A percentile compares a stretch with the other conserved stretches of the same genome.
phyloP scores from a whole-genome alignment of 495 filamentous ascomycete genomes.

The Hypoxylon lienhwacheense region DNA sequence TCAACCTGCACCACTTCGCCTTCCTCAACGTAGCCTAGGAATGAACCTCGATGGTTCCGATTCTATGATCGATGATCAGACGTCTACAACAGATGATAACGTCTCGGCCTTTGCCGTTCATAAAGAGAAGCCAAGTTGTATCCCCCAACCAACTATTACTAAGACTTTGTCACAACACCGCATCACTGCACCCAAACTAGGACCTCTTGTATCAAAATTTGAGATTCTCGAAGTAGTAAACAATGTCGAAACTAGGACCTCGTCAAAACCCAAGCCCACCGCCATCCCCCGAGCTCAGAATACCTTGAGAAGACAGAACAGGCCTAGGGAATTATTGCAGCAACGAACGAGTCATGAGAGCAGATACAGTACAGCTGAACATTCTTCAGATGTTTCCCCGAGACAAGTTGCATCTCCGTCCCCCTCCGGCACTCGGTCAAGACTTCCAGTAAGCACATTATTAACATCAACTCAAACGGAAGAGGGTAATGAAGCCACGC shows the following conservation, averaged over 20 bases:
- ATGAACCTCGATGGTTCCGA: conserved; percentile 16
- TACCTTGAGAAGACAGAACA: background rate
- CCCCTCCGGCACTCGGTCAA: background rate
- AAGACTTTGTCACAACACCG: conserved; percentile 18
- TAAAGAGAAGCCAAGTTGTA: background rate
- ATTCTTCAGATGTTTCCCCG: conserved; percentile 4
- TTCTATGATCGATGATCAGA: conserved; percentile 2
- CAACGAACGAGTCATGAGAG: background rate
- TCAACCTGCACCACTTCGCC: conserved; percentile 38
- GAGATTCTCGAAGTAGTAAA: conserved; percentile 44
- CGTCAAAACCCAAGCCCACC: conserved; percentile 9
- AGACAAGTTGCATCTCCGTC: conserved; percentile 12
- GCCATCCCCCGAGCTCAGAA: conserved; percentile 15
- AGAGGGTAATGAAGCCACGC: background rate
- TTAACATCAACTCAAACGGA: background rate
- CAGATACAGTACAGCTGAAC: background rate
- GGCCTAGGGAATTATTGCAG: background rate
- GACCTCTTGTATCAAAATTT: conserved; percentile 46
- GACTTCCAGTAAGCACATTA: background rate
- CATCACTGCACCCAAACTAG: conserved; percentile 28
- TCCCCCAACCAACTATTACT: conserved; percentile 4
- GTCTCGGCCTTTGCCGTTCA: background rate
- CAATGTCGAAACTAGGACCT: conserved; percentile 21
- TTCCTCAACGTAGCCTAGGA: conserved; percentile 29
- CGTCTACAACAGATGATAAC: background rate